Evolutionary conservation across 78 protist genomes (phyloP).

Genomic region (Dictyostelium firmibasis): DNA sequence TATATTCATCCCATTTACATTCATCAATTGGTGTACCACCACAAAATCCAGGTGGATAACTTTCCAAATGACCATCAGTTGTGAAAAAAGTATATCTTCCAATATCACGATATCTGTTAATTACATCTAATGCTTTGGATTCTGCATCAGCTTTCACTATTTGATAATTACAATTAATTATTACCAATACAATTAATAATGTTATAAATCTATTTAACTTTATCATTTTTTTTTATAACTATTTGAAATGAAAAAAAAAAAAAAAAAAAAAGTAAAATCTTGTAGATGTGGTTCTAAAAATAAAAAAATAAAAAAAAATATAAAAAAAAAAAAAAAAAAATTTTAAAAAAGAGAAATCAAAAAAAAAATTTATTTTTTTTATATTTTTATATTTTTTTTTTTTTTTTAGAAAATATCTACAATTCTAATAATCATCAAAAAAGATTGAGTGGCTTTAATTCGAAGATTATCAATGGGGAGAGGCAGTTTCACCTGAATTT

Average conservation of each 20-base stretch:
- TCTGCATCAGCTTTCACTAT: neutral
- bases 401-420: too few relatives aligned
- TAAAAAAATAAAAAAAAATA: neutral
- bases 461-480: too few relatives aligned
- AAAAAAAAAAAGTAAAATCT: neutral
- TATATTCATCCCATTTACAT: slow-evolving; percentile 58
- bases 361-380: too few relatives aligned
- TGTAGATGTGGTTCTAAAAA: neutral
- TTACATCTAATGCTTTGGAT: slow-evolving; percentile 6
- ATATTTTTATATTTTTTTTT: too few relatives aligned
- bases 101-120: slow-evolving; percentile 7
- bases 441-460: too few relatives aligned
- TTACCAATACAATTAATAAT: neutral
- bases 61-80: slow-evolving; percentile 3
- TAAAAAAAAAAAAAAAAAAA: neutral
- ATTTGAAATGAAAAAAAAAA: neutral
- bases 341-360: too few relatives aligned
- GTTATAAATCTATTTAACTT: neutral
- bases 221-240: neutral
- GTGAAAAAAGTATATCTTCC: slow-evolving; percentile 62
- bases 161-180: neutral
- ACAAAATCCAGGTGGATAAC: slow-evolving; percentile 62
- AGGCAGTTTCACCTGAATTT: too few relatives aligned
- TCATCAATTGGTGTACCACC: slow-evolving; percentile 40
- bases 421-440: too few relatives aligned